Evolutionary conservation across 768 basidiomycete species (phyloP), one percentile per base, ranked within the genome.

Genomic region (Rhodotorula toruloides): DNA sequence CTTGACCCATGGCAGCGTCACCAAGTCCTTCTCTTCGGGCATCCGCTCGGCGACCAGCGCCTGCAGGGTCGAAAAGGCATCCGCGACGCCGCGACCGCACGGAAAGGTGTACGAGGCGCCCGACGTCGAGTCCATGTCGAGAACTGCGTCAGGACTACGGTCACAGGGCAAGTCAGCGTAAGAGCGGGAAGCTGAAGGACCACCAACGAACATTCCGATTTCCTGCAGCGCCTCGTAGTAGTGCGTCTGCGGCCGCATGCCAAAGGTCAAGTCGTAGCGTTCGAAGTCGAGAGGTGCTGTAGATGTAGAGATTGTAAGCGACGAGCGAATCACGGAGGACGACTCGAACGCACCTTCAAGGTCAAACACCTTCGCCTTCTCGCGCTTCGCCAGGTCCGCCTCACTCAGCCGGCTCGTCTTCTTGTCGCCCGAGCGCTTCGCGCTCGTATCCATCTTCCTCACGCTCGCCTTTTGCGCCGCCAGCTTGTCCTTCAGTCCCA

Each of bases 1-100:
- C 56, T 88, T 84, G 2, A 96, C 86, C 96, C 96, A 99, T 31
- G 81, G 77, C 68, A 84, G 80, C 13, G 85, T 88, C 4, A 84
- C 88, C 31, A 90, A 60, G 17, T 40, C 55, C 36, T 58, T 43
- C 47, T 67, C 81, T 4, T 74, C 76, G 68, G 90, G 92, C 0
- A 50, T 55, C 6, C 74, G 68, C 12, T 71, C 72, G 17, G 53
- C 52, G 27, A 72, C 57, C 25, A 79, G 47, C 4, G 58, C 47
- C 21, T 59, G 36, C 31, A 77, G 76, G 4, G 75, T 76, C 5
- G 72, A 70, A 25, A 73, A 72, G 22, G 76, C 76, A 44, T 73
- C 75, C 25, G 67, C 63, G 1, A 72, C 72, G 27, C 58, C 54
- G 37, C 67, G 54, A 22, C 54, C 49, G 40, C 40, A 37, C 0